Base-by-base conservation (phyloP, 2,329 filamentous ascomycete species). In the Stemphylium vesicarium region DNA sequence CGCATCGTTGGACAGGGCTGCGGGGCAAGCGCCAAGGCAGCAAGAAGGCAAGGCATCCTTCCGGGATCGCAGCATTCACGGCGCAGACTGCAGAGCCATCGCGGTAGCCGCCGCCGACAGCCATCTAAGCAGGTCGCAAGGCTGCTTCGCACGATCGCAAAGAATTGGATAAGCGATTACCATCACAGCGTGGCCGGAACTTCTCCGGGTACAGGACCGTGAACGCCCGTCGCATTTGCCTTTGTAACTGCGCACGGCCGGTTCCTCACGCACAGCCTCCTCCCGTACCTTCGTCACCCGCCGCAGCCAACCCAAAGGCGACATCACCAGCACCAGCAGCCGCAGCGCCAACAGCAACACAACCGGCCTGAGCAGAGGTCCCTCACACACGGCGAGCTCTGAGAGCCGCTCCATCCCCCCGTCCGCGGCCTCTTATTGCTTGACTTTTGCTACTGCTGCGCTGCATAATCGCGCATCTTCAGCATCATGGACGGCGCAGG, bases 401-500 rank as follows among this genome's bases (percentile, higher is more conserved):
- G 66, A 65, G 68, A 72, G 69, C 70, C 66, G 67, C 66, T 52
- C 50, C 57, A 24, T 33, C 29, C 47, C 38, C 31, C 20, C 44
- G 18, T 18, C 11, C 47, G 31, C 38, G 3, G n/a, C 16, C 15
- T 40, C 29, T 26, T 24, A 12, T 20, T 39, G 39, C 35, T 13
- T 40, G 33, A 37, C 20, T n/a, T 8, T 16, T 43, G 39, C 50
- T 26, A 29, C 7, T 29, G 26, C 18, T 33, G 44, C 50, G 50
- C 26, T 36, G 45, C 56, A 50, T 45, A 32, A 37, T 47, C 36
- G 52, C 60, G 57, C 71, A 70, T 55, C 69, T 79, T 80, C 76
- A 78, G 80, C 68, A 71, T 57, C 69, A 80, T 80, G 77, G 78
- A 81, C 68, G 73, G 75, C 41, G 77, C 77, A 54, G 68, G 89